Base-by-base conservation (phyloP, 23 red algal genomes). In the Agarophyton chilense region DNA sequence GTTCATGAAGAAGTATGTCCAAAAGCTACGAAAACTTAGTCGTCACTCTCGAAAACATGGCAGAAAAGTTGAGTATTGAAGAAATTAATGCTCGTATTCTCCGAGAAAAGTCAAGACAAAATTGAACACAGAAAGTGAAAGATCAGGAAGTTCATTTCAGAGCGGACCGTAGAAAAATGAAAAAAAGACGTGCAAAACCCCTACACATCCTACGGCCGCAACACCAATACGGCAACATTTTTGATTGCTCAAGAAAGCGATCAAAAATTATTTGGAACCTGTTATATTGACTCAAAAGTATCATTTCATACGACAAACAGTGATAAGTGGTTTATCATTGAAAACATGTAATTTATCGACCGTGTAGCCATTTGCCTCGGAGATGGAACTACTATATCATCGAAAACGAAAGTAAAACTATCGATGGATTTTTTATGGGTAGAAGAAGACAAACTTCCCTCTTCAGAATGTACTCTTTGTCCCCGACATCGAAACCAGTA, bases 201-300 rank as follows among this genome's bases (percentile, higher is more conserved):
- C n/a, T n/a, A n/a, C n/a, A n/a, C n/a, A n/a, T n/a, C n/a, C n/a
- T n/a, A n/a, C n/a, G n/a, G n/a, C n/a, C n/a, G n/a, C n/a, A n/a
- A n/a, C n/a, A n/a, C 50, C 50, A 18, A 14, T 53, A 53, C 50
- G 18, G 50, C 12, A 53, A 53, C 50, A 53, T 61, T 61, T 61
- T 61, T 61, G 19, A 61, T 61, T 6, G 56, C 19, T 6, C 56
- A 61, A 17, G 56, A 17, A 61, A 61, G 7, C 9, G 56, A 61
- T 61, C 56, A 61, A 61, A 61, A 61, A n/a, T 61, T 53, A 61
- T 8, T 31, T 10, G 56, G 19, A 17, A 61, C 32, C 55, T 61
- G 78, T 2, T 56, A 53, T 19, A 52, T 62, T 39, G 50, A 82
- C 52, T 82, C 29, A 13, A 51, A 51, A 22, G 78, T 51, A 19